A percentile compares a stretch with the other conserved stretches of the same genome.
These are phyloP conservation scores for Hanseniaspora sp. DNA, from an alignment of 1,139 yeast genomes.

Conservation along the genomic window DNA sequence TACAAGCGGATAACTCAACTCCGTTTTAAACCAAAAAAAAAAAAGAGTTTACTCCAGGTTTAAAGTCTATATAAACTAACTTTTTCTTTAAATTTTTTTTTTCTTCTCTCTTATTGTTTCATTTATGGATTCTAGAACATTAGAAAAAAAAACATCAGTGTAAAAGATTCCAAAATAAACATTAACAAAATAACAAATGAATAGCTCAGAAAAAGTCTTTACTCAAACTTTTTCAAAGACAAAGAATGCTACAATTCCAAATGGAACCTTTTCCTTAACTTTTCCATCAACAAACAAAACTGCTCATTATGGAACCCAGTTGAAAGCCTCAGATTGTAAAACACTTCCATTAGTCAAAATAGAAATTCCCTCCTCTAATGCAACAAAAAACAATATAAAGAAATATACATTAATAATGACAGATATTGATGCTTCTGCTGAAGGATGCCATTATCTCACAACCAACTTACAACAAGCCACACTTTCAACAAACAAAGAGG, in stretches of 20 bases:
- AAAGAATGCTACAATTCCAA: too few relatives aligned
- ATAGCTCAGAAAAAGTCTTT: background rate
- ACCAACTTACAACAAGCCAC: background rate
- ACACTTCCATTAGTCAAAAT: background rate
- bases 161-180: background rate
- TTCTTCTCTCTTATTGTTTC: too few relatives aligned
- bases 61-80: too few relatives aligned
- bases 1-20: too few relatives aligned
- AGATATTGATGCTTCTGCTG: constrained; percentile 15
- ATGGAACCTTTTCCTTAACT: background rate
- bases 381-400: too few relatives aligned
- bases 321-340: constrained; percentile 2
- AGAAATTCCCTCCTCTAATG: background rate
- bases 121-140: too few relatives aligned
- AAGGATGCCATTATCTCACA: constrained; percentile 11
- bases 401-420: constrained; percentile 8
- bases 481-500: background rate
- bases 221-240: constrained; percentile 8
- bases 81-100: too few relatives aligned
- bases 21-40: too few relatives aligned
- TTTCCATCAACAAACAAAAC: background rate
- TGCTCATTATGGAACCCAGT: background rate
- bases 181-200: background rate
- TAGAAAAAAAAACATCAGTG: background rate
- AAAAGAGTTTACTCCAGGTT: too few relatives aligned